These are phyloP conservation scores for Prunus kanzakura DNA, from an alignment of 306 rosid species.

Conservation along the genomic window DNA sequence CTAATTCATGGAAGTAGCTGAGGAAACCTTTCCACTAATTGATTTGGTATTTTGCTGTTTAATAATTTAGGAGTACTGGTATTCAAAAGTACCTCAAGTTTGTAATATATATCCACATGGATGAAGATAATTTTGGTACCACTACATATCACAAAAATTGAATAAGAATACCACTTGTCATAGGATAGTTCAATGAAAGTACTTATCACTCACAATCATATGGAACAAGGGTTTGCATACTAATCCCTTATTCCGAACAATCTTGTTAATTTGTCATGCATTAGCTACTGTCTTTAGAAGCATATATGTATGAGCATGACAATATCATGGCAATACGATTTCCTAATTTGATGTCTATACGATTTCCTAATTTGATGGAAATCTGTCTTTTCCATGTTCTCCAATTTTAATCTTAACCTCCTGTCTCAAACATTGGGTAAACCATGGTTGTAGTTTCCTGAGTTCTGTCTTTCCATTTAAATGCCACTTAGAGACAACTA, in stretches of 20 bases:
- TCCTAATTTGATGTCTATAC: background rate
- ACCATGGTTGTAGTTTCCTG: background rate
- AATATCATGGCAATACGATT: background rate
- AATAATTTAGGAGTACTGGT: background rate
- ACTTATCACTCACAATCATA: background rate
- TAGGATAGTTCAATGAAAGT: background rate
- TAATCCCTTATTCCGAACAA: background rate
- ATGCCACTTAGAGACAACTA: background rate
- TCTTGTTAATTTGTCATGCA: background rate
- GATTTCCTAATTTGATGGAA: background rate
- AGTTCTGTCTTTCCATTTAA: background rate
- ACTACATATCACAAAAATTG: background rate
- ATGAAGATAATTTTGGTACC: background rate
- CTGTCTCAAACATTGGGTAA: background rate
- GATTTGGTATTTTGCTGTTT: conserved; percentile 1
- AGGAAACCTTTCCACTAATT: background rate
- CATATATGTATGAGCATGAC: background rate
- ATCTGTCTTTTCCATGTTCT: background rate
- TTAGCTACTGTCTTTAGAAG: background rate
- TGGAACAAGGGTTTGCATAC: background rate
- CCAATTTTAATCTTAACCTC: background rate
- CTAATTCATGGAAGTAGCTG: background rate
- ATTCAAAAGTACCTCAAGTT: background rate
- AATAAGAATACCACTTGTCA: background rate
- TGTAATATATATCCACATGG: background rate